These are phyloP conservation scores for Termitomyces sp. DNA, from an alignment of 1,284 basidiomycete species.

Conservation along the genomic window DNA sequence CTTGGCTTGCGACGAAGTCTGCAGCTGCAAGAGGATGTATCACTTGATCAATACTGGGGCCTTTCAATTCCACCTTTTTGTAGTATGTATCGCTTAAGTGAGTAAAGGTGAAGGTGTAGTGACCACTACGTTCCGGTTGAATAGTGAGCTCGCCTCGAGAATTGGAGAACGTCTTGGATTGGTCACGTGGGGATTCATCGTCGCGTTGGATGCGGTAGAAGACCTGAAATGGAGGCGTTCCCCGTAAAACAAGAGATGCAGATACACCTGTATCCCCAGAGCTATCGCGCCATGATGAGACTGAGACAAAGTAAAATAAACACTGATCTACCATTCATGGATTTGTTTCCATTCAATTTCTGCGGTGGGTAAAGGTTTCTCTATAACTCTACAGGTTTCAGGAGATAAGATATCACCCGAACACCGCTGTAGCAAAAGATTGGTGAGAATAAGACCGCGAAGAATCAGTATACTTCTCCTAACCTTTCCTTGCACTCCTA, in stretches of 20 bases:
- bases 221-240: constrained; percentile 85
- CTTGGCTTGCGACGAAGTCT: constrained; percentile 51
- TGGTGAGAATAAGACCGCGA: constrained; percentile 5
- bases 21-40: constrained; percentile 87
- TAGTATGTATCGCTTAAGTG: constrained; percentile 86
- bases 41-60: constrained; percentile 74
- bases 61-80: constrained; percentile 63
- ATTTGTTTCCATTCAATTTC: constrained; percentile 88
- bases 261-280: constrained; percentile 92
- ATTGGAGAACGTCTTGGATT: constrained; percentile 57
- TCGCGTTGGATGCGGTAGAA: constrained; percentile 76
- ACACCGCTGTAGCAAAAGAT: constrained; percentile 45
- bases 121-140: constrained; percentile 85
- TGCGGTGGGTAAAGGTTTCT: constrained; percentile 72
- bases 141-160: constrained; percentile 83
- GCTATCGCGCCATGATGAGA: constrained; percentile 37
- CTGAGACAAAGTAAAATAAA: background rate
- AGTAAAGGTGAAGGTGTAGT: constrained; percentile 83
- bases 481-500: constrained; percentile 67
- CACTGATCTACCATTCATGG: constrained; percentile 72
- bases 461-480: constrained; percentile 7
- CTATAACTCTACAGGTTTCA: constrained; percentile 69
- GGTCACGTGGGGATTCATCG: constrained; percentile 53
- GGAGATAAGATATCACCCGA: constrained; percentile 79
- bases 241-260: constrained; percentile 82